Evolutionary conservation across 2,329 filamentous ascomycete genomes (phyloP).

Genomic region (Colletotrichum shisoi): DNA sequence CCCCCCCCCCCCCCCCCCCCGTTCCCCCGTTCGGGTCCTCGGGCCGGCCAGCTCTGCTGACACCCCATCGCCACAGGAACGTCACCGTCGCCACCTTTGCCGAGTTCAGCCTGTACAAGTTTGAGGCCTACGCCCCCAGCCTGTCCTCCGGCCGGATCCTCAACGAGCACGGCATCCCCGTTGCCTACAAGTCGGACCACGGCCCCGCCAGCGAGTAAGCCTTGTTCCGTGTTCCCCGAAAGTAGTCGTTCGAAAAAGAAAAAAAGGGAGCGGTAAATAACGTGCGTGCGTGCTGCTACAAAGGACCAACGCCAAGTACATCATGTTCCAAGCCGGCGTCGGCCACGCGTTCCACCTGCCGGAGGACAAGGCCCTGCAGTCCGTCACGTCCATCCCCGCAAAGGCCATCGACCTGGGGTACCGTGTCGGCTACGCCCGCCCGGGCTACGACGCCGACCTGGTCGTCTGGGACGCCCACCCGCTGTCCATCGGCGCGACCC

Average conservation of each 20-base stretch:
- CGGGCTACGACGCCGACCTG: slow-evolving; percentile 60
- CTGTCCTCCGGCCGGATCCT: slow-evolving; percentile 53
- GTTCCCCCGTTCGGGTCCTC: too few relatives aligned
- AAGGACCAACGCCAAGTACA: slow-evolving; percentile 51
- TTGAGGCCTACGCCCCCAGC: slow-evolving; percentile 53
- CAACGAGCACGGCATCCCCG: slow-evolving; percentile 50
- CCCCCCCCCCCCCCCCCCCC: too few relatives aligned
- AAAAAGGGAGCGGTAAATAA: not conserved
- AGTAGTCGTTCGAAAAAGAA: too few relatives aligned
- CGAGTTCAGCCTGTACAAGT: slow-evolving; percentile 53
- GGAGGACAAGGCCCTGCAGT: slow-evolving; percentile 52
- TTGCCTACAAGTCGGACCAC: slow-evolving; percentile 57
- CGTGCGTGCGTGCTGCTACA: not conserved
- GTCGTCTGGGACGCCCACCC: slow-evolving; percentile 60
- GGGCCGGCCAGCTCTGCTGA: slow-evolving; percentile 2
- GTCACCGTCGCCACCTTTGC: slow-evolving; percentile 55
- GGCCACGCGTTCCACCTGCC: slow-evolving; percentile 54
- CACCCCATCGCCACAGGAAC: slow-evolving; percentile 42
- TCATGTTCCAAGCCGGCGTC: slow-evolving; percentile 53
- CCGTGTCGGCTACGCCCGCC: slow-evolving; percentile 54
- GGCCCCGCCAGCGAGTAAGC: slow-evolving; percentile 20
- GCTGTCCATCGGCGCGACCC: slow-evolving; percentile 55
- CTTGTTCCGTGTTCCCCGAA: not conserved
- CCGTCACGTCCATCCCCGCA: slow-evolving; percentile 57
- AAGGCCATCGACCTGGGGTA: slow-evolving; percentile 53